These are phyloP conservation scores for Zygoascus tannicola DNA, from an alignment of 805 yeast species.

Conservation along the genomic window DNA sequence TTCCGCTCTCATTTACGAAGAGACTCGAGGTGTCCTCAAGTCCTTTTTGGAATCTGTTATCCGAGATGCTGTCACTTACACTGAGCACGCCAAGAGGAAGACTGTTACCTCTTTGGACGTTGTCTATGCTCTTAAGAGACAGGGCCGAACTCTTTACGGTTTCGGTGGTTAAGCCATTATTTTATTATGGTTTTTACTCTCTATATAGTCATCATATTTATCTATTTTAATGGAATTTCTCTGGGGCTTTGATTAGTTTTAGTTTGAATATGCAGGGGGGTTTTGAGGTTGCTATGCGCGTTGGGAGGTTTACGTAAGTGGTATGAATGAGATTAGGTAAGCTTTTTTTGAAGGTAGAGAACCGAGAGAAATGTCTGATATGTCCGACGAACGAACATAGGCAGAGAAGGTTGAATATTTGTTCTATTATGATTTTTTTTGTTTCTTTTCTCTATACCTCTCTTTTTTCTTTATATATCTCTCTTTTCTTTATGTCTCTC, in stretches of 20 bases:
- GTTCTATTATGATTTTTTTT: no score
- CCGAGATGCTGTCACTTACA: slow-evolving; percentile 98
- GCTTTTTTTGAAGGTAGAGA: no score
- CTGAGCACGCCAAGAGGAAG: slow-evolving; percentile 99
- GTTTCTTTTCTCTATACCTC: no score
- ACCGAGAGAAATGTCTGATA: no score
- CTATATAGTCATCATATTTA: not conserved
- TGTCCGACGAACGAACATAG: no score
- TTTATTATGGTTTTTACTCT: slow-evolving; percentile 1
- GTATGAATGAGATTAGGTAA: no score
- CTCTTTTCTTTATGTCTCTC: no score
- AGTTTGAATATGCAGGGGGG: no score
- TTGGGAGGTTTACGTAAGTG: no score
- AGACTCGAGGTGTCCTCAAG: slow-evolving; percentile 93
- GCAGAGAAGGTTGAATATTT: no score
- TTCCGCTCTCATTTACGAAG: slow-evolving; percentile 96
- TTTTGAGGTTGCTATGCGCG: no score
- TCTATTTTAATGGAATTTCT: not conserved
- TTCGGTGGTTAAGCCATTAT: slow-evolving; percentile 78
- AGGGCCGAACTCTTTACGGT: slow-evolving; percentile 99
- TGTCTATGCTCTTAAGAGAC: slow-evolving; percentile 98
- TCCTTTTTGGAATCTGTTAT: slow-evolving; percentile 93
- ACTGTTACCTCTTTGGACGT: slow-evolving; percentile 98
- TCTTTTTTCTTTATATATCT: no score
- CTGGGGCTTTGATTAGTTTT: not conserved